A percentile compares a stretch with the other conserved stretches of the same genome.
Evolutionary conservation across 257 asterid species (phyloP).

Genomic region (Buddleja alternifolia): DNA sequence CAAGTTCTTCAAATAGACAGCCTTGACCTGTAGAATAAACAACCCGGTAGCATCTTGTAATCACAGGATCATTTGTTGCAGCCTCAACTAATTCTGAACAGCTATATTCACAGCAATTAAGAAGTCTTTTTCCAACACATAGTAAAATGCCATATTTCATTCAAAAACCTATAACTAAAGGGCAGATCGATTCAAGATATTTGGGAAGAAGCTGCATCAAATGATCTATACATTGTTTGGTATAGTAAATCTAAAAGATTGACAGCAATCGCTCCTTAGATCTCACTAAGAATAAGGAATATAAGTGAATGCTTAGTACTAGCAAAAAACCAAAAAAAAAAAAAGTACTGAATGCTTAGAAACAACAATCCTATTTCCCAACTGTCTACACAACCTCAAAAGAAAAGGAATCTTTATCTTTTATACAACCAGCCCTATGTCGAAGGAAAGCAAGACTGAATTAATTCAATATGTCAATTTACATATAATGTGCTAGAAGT

Average conservation of each 20-base stretch:
- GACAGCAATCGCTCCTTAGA: background rate
- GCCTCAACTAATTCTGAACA: constrained; percentile 1
- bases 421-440: background rate
- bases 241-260: background rate
- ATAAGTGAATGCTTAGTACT: no score
- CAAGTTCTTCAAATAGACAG: constrained; percentile 92
- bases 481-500: background rate
- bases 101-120: background rate
- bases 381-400: background rate
- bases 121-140: background rate
- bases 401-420: background rate
- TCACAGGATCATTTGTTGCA: background rate
- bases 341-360: background rate
- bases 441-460: background rate
- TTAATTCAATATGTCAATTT: background rate
- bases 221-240: background rate
- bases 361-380: background rate
- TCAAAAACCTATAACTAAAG: background rate
- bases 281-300: no score
- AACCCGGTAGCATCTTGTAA: constrained; percentile 22
- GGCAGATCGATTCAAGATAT: constrained; percentile 5
- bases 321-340: no score
- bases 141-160: background rate
- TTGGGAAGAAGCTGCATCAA: background rate
- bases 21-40: constrained; percentile 67